These are phyloP conservation scores for Lotus japonicus DNA, from an alignment of 306 rosid species.

Conservation along the genomic window DNA sequence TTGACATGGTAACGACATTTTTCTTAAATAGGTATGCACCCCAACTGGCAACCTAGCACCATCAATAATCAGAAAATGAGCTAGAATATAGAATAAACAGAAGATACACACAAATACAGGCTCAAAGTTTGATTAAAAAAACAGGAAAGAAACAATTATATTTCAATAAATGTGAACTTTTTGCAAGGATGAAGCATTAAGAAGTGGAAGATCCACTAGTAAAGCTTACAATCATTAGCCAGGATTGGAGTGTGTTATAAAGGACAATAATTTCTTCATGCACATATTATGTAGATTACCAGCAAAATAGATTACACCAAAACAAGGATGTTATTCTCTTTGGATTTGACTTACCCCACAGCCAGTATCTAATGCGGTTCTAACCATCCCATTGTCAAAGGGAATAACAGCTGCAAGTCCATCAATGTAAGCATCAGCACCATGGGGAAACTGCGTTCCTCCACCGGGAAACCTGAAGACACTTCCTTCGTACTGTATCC, in stretches of 20 bases:
- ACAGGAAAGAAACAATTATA: neutral
- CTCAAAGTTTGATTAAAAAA: neutral
- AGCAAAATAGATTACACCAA: conserved; percentile 8
- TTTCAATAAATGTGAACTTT: neutral
- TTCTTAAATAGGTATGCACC: conserved; percentile 72
- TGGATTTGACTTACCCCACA: conserved; percentile 63
- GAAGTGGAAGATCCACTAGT: neutral
- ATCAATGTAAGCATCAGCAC: conserved; percentile 76
- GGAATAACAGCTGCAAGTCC: conserved; percentile 75
- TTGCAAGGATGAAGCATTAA: conserved; percentile 17
- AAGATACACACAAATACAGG: neutral
- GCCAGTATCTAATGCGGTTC: conserved; percentile 79
- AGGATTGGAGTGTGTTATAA: no score
- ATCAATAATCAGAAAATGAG: conserved; percentile 23
- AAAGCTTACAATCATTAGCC: neutral
- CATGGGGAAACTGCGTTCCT: conserved; percentile 80
- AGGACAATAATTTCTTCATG: neutral
- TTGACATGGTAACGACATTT: conserved; percentile 64
- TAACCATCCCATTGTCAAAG: conserved; percentile 55
- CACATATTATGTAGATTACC: neutral
- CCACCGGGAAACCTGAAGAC: conserved; percentile 87
- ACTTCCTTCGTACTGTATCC: conserved; percentile 83
- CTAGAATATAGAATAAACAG: neutral
- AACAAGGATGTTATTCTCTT: neutral
- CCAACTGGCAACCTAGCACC: conserved; percentile 75